Conservation (phyloP, 257 asterid genomes). For the Scutellaria galericulata region DNA sequence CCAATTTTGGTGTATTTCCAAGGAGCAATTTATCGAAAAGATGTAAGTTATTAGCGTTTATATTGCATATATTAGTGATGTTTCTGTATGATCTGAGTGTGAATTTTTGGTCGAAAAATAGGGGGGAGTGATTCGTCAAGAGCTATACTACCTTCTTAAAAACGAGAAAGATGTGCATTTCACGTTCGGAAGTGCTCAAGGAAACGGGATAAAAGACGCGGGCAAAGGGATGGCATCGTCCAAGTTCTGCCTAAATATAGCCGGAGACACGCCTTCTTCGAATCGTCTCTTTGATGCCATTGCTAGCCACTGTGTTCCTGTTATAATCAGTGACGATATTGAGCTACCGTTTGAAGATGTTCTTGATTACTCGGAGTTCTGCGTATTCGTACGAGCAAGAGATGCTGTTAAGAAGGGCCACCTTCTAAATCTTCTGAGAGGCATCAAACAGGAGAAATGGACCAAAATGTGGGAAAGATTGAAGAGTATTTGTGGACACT, state of each 20-base stretch:
- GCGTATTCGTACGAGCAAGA: conserved; percentile 59
- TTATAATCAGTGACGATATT: conserved; percentile 83
- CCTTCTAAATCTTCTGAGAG: conserved; percentile 72
- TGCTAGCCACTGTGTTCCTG: conserved; percentile 85
- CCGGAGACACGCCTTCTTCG: conserved; percentile 94
- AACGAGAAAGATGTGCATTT: conserved; percentile 68
- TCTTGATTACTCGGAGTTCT: conserved; percentile 74
- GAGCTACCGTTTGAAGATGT: conserved; percentile 84
- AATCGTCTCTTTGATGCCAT: conserved; percentile 89
- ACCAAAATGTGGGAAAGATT: conserved; percentile 75
- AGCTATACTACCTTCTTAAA: conserved; percentile 71
- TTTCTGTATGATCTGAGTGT: neutral
- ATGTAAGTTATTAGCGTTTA: conserved; percentile 52
- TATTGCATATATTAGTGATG: neutral
- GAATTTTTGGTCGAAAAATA: conserved; percentile 33
- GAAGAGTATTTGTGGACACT: conserved; percentile 51
- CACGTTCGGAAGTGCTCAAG: conserved; percentile 62
- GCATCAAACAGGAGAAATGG: conserved; percentile 61
- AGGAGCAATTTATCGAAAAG: conserved; percentile 87
- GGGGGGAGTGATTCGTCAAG: conserved; percentile 84
- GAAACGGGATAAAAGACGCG: conserved; percentile 61
- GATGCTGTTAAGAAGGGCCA: conserved; percentile 68
- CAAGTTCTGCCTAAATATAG: conserved; percentile 80
- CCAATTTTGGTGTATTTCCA: conserved; percentile 63
- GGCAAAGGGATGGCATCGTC: conserved; percentile 78